These are phyloP conservation scores for Torulaspora quercuum DNA, from an alignment of 805 yeast genomes.

Conservation along the genomic window DNA sequence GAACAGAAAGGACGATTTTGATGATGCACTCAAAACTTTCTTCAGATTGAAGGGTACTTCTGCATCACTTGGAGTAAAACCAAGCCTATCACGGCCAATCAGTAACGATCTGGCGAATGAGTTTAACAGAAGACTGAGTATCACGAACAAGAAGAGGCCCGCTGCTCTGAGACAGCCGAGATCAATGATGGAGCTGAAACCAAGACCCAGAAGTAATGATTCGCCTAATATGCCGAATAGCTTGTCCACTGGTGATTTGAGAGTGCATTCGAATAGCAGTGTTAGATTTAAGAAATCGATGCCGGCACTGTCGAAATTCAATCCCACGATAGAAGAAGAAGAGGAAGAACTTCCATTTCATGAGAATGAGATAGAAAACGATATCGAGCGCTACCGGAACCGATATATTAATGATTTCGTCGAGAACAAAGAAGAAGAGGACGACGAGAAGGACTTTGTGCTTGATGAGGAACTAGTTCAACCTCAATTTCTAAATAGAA, in stretches of 20 bases:
- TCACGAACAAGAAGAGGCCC: conserved; percentile 11
- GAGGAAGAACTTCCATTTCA: conserved; percentile 11
- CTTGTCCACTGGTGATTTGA: conserved; percentile 29
- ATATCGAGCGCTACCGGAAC: conserved; percentile 6
- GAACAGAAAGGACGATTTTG: conserved; percentile 26
- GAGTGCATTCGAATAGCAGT: conserved; percentile 19
- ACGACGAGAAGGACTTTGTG: conserved; percentile 24
- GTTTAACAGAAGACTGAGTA: conserved; percentile 16
- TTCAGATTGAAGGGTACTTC: conserved; percentile 14
- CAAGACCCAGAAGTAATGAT: conserved; percentile 11
- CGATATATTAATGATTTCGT: conserved; percentile 15
- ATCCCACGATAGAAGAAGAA: conserved; percentile 19
- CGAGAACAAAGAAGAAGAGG: conserved; percentile 22
- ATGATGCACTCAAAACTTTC: conserved; percentile 27
- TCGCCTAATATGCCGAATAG: conserved; percentile 24
- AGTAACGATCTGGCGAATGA: conserved; percentile 18
- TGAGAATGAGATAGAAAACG: conserved; percentile 7
- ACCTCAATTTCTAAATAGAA: conserved; percentile 29
- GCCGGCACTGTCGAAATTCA: conserved; percentile 24
- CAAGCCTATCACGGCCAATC: conserved; percentile 1
- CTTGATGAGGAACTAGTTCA: conserved; percentile 28
- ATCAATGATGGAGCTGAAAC: conserved; percentile 34
- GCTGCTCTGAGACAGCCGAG: conserved; percentile 29
- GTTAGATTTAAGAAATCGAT: conserved; percentile 32
- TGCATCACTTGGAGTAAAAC: conserved; percentile 1